Conservation (phyloP, 169 alveolate genomes). For the Babesia ovis region DNA sequence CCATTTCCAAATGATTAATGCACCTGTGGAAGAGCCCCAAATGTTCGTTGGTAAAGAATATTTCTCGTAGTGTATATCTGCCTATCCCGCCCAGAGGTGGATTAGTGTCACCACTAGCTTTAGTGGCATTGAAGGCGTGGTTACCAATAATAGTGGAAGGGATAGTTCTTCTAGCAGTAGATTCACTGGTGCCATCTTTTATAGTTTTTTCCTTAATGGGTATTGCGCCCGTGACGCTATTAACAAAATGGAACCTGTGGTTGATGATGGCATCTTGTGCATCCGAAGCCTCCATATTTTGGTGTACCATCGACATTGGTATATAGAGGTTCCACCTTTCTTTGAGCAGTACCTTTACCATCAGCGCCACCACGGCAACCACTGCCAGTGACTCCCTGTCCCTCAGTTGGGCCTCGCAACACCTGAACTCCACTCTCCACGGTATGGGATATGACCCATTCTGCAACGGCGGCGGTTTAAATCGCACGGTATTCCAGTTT, state of each 20-base stretch:
- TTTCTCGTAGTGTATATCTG: conserved; percentile 72
- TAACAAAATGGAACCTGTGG: conserved; percentile 85
- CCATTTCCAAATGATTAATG: conserved; percentile 47
- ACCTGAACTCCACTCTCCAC: conserved; percentile 95
- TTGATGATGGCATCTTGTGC: conserved; percentile 80
- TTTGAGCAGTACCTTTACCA: conserved; percentile 76
- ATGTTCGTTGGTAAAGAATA: conserved; percentile 69
- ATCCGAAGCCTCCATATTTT: conserved; percentile 86
- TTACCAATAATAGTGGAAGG: too few relatives aligned
- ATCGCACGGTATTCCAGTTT: conserved; percentile 96
- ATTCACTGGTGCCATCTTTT: too few relatives aligned
- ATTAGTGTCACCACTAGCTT: conserved; percentile 32
- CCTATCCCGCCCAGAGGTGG: too few relatives aligned
- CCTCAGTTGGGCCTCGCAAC: conserved; percentile 92
- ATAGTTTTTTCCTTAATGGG: too few relatives aligned
- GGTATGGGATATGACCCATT: conserved; percentile 50
- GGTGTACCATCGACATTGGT: conserved; percentile 90
- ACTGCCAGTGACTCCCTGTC: conserved; percentile 92
- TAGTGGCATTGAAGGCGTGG: too few relatives aligned
- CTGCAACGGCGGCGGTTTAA: conserved; percentile 78
- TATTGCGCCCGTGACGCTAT: too few relatives aligned
- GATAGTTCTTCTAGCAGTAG: too few relatives aligned
- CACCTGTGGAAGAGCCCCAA: conserved; percentile 72
- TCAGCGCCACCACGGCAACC: conserved; percentile 74
- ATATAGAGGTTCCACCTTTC: conserved; percentile 86